Conservation (phyloP, 2,329 filamentous ascomycete genomes). For the Tolypocladium tundrense region DNA sequence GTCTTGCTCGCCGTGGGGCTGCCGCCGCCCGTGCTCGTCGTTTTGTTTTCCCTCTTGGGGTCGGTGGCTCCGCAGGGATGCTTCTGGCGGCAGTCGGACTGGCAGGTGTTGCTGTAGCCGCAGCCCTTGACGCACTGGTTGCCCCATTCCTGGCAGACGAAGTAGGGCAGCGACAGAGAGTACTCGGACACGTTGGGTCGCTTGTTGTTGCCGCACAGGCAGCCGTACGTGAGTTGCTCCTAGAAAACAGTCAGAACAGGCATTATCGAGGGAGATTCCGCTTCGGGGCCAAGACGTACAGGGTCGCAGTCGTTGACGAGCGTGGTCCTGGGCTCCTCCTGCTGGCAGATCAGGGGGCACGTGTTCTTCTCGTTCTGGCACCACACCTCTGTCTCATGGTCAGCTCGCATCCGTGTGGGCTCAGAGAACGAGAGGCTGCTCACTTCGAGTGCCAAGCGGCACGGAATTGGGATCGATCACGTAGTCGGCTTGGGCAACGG, state of each 20-base stretch:
- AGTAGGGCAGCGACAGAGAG: conserved; percentile 69
- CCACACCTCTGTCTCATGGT: conserved; percentile 43
- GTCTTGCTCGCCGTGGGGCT: conserved; percentile 26
- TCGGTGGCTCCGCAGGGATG: conserved; percentile 63
- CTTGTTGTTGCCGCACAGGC: conserved; percentile 57
- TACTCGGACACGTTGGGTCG: conserved; percentile 67
- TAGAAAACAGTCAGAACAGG: conserved; percentile 15
- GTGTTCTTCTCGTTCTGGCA: conserved; percentile 51
- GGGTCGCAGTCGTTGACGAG: conserved; percentile 57
- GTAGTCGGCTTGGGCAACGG: conserved; percentile 46
- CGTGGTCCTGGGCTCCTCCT: conserved; percentile 41
- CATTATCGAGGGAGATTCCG: too few species aligned
- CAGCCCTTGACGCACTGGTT: conserved; percentile 56
- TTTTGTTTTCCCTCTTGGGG: conserved; percentile 50
- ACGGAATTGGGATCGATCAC: conserved; percentile 54
- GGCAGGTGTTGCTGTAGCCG: conserved; percentile 44
- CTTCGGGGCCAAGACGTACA: conserved; percentile 27
- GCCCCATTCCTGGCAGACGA: conserved; percentile 62
- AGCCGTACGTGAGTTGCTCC: conserved; percentile 56
- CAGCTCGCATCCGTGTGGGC: conserved; percentile 5
- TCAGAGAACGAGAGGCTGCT: conserved; percentile 11
- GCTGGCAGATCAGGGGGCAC: conserved; percentile 65
- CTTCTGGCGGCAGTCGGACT: conserved; percentile 49
- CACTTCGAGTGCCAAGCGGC: conserved; percentile 38
- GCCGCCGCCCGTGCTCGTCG: conserved; percentile 30